Percentiles rank a stretch among this genome's conserved stretches.
Evolutionary conservation across 129 eudicot species (phyloP).

Genomic region (Chrysanthemum lavandulifolium): DNA sequence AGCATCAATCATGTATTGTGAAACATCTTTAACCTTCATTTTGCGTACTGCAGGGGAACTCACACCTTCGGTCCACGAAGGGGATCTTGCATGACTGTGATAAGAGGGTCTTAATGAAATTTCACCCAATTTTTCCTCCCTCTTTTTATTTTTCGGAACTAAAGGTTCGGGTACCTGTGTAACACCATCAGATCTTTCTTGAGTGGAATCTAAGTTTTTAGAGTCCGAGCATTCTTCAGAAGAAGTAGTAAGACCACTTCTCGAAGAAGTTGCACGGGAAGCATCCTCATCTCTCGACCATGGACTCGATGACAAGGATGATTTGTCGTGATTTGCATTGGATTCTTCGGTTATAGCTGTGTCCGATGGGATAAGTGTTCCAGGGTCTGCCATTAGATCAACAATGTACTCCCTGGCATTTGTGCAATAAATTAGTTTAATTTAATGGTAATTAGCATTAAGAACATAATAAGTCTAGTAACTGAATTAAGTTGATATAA

Average conservation of each 20-base stretch:
- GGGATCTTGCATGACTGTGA: conserved; percentile 64
- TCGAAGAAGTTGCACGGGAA: conserved; percentile 46
- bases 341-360: conserved; percentile 29
- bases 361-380: conserved; percentile 89
- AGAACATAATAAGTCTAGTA: conserved; percentile 7
- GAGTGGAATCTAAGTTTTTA: background rate
- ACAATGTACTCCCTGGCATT: conserved; percentile 91
- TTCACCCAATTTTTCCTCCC: conserved; percentile 27
- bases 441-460: background rate
- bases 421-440: conserved; percentile 11
- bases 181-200: conserved; percentile 15
- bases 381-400: conserved; percentile 94
- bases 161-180: conserved; percentile 14
- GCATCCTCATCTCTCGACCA: conserved; percentile 39
- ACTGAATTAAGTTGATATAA: background rate
- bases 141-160: background rate
- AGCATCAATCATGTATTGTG: conserved; percentile 97
- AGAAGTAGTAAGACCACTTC: conserved; percentile 48
- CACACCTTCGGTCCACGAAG: conserved; percentile 98
- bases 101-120: conserved; percentile 34
- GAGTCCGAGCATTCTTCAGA: conserved; percentile 40
- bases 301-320: conserved; percentile 39
- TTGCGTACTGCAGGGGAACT: conserved; percentile 79
- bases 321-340: conserved; percentile 42
- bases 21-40: conserved; percentile 93